phyloP scores from a whole-genome alignment of 305 asterid genomes.

The Solanum chacoense region DNA sequence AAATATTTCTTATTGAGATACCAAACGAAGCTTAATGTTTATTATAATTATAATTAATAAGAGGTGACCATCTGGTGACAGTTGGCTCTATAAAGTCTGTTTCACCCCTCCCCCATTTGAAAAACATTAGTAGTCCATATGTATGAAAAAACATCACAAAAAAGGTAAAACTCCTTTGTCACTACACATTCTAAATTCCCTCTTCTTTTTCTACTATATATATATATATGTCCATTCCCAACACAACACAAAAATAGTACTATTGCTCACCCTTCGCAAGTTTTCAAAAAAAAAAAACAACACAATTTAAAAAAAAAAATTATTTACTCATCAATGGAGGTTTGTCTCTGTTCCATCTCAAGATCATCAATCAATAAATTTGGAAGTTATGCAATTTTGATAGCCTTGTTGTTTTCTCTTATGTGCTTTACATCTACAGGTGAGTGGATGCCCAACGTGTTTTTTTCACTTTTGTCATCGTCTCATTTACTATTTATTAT shows the following conservation, averaged over 20 bases:
- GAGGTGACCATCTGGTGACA: not conserved
- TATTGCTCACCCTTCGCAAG: not conserved
- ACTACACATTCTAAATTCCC: not conserved
- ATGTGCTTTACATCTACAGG: conserved; percentile 14
- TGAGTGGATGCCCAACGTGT: not conserved
- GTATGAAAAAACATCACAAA: not conserved
- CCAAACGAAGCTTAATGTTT: not conserved
- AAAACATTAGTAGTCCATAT: not conserved
- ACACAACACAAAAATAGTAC: not conserved
- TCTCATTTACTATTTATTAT: not conserved
- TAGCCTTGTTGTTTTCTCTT: conserved; percentile 8
- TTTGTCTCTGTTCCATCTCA: not conserved
- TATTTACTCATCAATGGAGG: conserved; percentile 1
- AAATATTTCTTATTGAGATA: not conserved
- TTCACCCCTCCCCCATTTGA: not conserved
- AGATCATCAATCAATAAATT: conserved; percentile 1
- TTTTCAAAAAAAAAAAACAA: not conserved
- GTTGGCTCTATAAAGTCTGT: not conserved
- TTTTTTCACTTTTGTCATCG: not conserved
- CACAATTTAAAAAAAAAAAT: not conserved
- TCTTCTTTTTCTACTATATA: not conserved
- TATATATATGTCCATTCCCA: not conserved
- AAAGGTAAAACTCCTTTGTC: not conserved
- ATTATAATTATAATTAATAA: not conserved
- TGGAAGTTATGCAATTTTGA: not conserved